Percentiles rank a stretch among this genome's conserved stretches.
These are phyloP conservation scores for Thraustochytrium sp. DNA, from an alignment of 352 stramenopile genomes.

Conservation along the genomic window DNA sequence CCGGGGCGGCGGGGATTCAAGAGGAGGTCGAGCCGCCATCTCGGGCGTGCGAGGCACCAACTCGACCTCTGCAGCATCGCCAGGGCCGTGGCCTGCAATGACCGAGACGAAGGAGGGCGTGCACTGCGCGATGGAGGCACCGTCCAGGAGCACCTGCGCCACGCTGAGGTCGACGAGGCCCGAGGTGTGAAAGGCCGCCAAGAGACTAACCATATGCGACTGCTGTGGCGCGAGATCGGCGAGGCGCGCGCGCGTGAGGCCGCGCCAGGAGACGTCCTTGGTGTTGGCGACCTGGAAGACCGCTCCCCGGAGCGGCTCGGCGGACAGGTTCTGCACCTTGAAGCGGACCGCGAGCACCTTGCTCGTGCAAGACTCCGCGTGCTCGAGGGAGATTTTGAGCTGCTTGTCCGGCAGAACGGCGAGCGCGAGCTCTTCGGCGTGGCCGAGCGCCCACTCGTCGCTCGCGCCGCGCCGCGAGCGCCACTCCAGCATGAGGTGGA, in stretches of 20 bases:
- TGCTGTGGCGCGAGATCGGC: not conserved
- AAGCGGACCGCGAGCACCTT: not conserved
- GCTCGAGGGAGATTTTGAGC: constrained; percentile 13
- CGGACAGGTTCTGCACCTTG: not conserved
- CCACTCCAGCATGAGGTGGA: constrained; percentile 30
- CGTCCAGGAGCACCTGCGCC: not conserved
- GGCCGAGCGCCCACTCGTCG: not conserved
- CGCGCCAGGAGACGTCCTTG: constrained; percentile 10
- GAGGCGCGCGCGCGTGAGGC: not conserved
- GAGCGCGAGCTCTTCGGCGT: constrained; percentile 5
- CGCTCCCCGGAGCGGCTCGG: not conserved
- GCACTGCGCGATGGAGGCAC: not conserved
- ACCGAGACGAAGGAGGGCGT: not conserved
- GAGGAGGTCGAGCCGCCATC: not conserved
- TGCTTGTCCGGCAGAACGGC: not conserved
- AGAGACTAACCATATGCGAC: not conserved
- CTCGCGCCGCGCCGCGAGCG: not conserved
- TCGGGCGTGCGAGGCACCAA: not conserved
- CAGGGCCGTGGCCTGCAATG: not conserved
- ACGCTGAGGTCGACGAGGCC: constrained; percentile 2
- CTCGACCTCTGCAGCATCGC: not conserved
- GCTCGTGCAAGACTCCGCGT: not conserved
- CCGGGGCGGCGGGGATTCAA: not conserved
- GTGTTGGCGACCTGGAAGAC: not conserved
- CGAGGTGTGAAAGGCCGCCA: not conserved